Evolutionary conservation across 148 eudicot species (phyloP), one percentile per base, ranked within the genome.

Genomic region (Rheum nobile): DNA sequence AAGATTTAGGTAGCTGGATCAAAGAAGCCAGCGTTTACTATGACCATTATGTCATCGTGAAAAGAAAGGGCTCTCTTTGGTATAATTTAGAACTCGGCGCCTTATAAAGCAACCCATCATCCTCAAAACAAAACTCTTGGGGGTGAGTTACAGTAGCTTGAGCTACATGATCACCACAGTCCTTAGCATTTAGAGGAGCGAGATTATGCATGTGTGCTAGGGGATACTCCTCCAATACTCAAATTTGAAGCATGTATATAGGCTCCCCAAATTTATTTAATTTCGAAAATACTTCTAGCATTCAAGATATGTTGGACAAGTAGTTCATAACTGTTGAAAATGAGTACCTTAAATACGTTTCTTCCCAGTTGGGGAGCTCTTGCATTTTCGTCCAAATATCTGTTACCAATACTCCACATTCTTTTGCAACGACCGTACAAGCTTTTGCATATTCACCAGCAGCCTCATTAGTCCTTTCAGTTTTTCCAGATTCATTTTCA

Each of bases 321-420:
- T 24, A 57, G 31, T 10, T 57, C 67, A 28, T 13, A 57, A 28
- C 14, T 26, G 1, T 13, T 24, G 32, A 72, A 17, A 76, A 24
- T 35, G 35, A 76, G 42, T 74, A 93, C 98, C 94, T 85, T 43
- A 93, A 74, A 71, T 75, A 88, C 32, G 81, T 61, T 29, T 80
- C 88, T 77, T 77, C 65, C 96, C 97, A 91, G 67, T 76, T 85
- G 32, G 87, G 83, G 78, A 79, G 22, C 48, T 88, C 81, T 82
- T 91, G 98, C 96, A 94, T 91, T 83, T 78, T 88, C 24, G 82
- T 79, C 97, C 98, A 94, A 68, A 94, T 75, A 82, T 89, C 90
- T 11, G 87, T 83, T 7, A 82, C 85, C 22, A 81, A 80, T 16
- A 83, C 57, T 7, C 83, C 82, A 37, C 81, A 82, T 82, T 86